Evolutionary conservation across 192 early-diverging fungal genomes (phyloP), one percentile per base, ranked within the genome.

Genomic region (Phlyctochytrium arcticum): DNA sequence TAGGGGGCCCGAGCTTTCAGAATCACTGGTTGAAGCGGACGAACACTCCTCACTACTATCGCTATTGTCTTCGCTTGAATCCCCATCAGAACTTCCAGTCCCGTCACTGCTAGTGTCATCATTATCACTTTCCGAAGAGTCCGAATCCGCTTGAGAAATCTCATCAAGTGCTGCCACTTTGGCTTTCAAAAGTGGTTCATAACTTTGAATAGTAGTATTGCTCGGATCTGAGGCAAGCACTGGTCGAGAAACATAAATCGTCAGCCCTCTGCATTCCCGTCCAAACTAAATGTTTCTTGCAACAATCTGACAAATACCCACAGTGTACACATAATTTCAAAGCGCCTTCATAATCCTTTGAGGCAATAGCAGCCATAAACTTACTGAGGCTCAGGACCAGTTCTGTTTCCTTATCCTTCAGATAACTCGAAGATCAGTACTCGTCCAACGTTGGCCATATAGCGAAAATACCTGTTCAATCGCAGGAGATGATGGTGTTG

Each of bases 141-240:
- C 50, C 24, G 19, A 21, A 17, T 30, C 30, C 29, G 19, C 50
- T 29, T 15, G 19, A 53, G 50, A 53, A 30, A 17, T 30, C 56
- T 58, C 39, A 6, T 44, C 54, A 8, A 66, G 8, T 42, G 56
- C 54, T 42, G 46, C 54, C 36, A 66, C 48, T 6, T 54, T 6
- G 15, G 19, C 54, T 17, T 48, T 19, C 24, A 66, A 29, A 10
- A 66, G 54, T 9, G 53, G 64, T 46, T 46, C 54, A 21, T 48
- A 66, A 39, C 44, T 39, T 21, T 53, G 53, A 23, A 66, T 58
- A 6, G 57, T 37, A 27, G 53, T 36, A 47, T 66, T 66, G 8
- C 36, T 48, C n/a, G 64, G 64, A 8, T 66, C 64, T 1, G 57
- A 29, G 21, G 15, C 23, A 3, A 54, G 31, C 8, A 64, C 62